These are phyloP conservation scores for Datura wrightii DNA, from an alignment of 257 asterid genomes.

Conservation along the genomic window DNA sequence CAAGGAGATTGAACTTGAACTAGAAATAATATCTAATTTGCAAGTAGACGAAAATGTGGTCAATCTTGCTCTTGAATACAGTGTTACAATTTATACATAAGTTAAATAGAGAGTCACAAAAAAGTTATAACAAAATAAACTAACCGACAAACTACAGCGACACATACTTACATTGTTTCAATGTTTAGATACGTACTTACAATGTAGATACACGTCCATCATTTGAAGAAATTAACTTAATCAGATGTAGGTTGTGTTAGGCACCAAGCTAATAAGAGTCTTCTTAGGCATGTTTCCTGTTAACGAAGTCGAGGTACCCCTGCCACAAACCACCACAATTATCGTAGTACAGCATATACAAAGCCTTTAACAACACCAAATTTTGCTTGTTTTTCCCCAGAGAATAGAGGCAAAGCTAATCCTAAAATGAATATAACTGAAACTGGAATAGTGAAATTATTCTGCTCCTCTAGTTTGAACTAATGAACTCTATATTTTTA, in stretches of 20 bases:
- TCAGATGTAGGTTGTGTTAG: not conserved
- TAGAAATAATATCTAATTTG: not conserved
- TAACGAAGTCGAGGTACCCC: slow-evolving; percentile 77
- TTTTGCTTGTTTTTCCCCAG: not conserved
- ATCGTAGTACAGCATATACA: not conserved
- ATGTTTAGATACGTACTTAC: not conserved
- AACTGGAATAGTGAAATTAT: not conserved
- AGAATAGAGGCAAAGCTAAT: not conserved
- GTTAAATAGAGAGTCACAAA: not conserved
- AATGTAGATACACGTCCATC: not conserved
- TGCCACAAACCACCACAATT: slow-evolving; percentile 38
- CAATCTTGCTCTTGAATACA: not conserved
- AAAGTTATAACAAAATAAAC: not conserved
- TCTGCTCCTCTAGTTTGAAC: not conserved
- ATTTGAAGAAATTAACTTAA: not conserved
- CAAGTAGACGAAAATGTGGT: not conserved
- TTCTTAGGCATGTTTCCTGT: slow-evolving; percentile 38
- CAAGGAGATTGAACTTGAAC: not conserved
- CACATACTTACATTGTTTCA: not conserved
- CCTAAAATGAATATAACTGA: not conserved
- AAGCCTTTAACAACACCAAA: not conserved
- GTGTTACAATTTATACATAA: not conserved
- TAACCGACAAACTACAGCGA: not conserved
- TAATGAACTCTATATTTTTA: not conserved
- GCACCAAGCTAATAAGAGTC: not conserved